phyloP scores from a whole-genome alignment of 495 filamentous ascomycete genomes.

The Diplogelasinospora grovesii region DNA sequence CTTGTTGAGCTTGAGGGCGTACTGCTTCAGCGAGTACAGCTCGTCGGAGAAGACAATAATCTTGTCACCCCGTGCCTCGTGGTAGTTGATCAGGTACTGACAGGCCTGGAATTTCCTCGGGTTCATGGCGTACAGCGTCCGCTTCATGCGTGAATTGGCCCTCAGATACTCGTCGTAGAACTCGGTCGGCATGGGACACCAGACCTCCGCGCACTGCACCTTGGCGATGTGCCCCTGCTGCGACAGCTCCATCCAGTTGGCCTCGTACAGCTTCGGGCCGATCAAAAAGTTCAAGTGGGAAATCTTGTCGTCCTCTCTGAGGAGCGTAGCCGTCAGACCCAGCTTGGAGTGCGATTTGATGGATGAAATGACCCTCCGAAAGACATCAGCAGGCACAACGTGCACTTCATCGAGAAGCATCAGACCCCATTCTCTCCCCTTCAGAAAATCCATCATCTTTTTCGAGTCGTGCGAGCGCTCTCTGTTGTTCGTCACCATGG shows the following conservation, averaged over 20 bases:
- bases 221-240: constrained; percentile 96
- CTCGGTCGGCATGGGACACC: constrained; percentile 98
- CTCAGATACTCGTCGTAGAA: constrained; percentile 91
- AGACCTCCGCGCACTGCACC: constrained; percentile 97
- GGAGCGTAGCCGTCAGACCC: constrained; percentile 89
- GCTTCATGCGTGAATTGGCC: constrained; percentile 43
- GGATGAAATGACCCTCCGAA: constrained; percentile 81
- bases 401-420: constrained; percentile 98
- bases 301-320: constrained; percentile 97
- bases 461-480: constrained; percentile 84
- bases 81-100: constrained; percentile 95
- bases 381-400: constrained; percentile 94
- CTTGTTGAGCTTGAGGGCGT: constrained; percentile 78
- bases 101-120: constrained; percentile 94
- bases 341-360: constrained; percentile 95
- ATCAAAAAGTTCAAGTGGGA: constrained; percentile 96
- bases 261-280: constrained; percentile 94
- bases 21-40: constrained; percentile 83
- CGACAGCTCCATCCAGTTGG: constrained; percentile 98
- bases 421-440: constrained; percentile 89
- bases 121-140: constrained; percentile 94
- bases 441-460: constrained; percentile 97
- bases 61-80: constrained; percentile 94
- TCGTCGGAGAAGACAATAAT: constrained; percentile 99
- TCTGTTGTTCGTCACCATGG: constrained; percentile 89